These are phyloP conservation scores for Rachicladosporium sp. DNA, from an alignment of 2,329 filamentous ascomycete genomes.

Conservation along the genomic window DNA sequence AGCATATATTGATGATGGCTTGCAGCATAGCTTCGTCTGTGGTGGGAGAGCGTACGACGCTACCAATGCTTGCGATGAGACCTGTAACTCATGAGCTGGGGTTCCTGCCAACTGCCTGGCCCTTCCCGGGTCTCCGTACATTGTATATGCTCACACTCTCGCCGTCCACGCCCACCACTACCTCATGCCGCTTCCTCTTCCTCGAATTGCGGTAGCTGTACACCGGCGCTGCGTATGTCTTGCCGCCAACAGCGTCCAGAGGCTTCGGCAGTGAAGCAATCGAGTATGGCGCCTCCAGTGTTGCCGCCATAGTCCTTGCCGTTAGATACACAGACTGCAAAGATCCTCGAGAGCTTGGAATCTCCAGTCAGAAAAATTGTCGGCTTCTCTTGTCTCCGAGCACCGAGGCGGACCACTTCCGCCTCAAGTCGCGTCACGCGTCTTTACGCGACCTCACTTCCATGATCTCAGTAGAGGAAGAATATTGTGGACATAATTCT, in stretches of 20 bases:
- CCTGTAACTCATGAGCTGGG: slow-evolving; percentile 27
- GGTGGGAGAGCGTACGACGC: slow-evolving; percentile 51
- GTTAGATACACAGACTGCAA: too few relatives aligned
- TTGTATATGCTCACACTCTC: slow-evolving; percentile 52
- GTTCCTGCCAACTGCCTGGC: not conserved
- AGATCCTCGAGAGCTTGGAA: too few relatives aligned
- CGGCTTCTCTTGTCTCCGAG: too few relatives aligned
- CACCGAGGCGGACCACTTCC: too few relatives aligned
- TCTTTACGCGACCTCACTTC: too few relatives aligned
- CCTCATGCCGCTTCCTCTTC: slow-evolving; percentile 51
- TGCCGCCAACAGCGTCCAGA: slow-evolving; percentile 27
- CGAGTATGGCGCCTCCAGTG: slow-evolving; percentile 25
- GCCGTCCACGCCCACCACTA: slow-evolving; percentile 47
- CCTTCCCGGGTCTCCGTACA: slow-evolving; percentile 27
- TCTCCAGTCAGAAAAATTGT: too few relatives aligned
- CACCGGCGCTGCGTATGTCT: slow-evolving; percentile 33
- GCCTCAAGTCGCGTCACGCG: too few relatives aligned
- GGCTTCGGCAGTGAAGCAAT: slow-evolving; percentile 34
- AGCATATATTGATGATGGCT: slow-evolving; percentile 24
- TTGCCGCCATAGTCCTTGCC: too few relatives aligned
- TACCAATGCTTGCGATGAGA: slow-evolving; percentile 48
- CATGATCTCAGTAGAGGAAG: too few relatives aligned
- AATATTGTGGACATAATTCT: too few relatives aligned
- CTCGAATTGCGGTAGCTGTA: slow-evolving; percentile 42
- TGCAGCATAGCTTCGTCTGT: slow-evolving; percentile 43